Percentiles rank a stretch among this genome's conserved stretches.
Evolutionary conservation across 768 basidiomycete genomes (phyloP).

Genomic region (Pleurotus pulmonarius): DNA sequence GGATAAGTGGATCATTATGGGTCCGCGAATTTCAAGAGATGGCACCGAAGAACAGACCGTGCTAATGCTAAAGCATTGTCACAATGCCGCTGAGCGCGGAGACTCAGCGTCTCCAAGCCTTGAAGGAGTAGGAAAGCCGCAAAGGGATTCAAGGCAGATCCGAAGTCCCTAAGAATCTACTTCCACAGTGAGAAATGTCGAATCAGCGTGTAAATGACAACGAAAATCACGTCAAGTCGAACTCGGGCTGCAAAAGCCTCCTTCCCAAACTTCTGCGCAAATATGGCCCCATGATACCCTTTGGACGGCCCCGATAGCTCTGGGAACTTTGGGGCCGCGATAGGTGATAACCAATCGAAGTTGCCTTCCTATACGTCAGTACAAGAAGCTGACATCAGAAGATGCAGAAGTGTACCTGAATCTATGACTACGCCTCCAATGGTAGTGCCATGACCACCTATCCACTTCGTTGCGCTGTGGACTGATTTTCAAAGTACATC

Average conservation of each 20-base stretch:
- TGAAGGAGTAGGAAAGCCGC: constrained; percentile 50
- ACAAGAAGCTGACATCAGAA: background rate
- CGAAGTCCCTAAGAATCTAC: constrained; percentile 50
- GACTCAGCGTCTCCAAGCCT: constrained; percentile 54
- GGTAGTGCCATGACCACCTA: constrained; percentile 65
- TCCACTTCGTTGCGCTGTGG: constrained; percentile 65
- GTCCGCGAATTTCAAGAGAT: background rate
- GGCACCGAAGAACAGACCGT: constrained; percentile 14
- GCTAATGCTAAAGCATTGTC: constrained; percentile 50
- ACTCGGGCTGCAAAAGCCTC: background rate
- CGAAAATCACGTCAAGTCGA: background rate
- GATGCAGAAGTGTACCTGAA: constrained; percentile 41
- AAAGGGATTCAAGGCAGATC: constrained; percentile 49
- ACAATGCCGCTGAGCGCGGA: constrained; percentile 49
- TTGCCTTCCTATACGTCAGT: background rate
- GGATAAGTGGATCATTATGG: background rate
- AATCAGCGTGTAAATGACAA: background rate
- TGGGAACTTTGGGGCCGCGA: background rate
- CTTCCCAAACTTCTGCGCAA: background rate
- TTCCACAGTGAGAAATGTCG: background rate
- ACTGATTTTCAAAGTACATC: constrained; percentile 22
- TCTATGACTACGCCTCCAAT: constrained; percentile 64
- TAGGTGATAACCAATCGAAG: background rate
- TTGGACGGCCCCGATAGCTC: background rate
- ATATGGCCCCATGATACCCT: background rate